Conservation (phyloP, 2,329 filamentous ascomycete genomes). For the Onygenales sp. region DNA sequence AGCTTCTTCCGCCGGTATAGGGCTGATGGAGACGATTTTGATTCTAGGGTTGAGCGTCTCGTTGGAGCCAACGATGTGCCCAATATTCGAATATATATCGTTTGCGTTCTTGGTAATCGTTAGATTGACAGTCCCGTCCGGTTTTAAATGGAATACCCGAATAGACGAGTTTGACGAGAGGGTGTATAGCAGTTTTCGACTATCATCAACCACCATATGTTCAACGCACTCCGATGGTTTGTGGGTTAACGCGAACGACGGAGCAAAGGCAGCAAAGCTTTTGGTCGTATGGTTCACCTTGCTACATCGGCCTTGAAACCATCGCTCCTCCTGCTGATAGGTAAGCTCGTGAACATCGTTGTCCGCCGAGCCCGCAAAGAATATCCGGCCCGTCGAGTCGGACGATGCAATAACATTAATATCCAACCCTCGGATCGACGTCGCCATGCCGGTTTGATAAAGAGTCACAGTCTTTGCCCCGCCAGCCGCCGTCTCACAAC, state of each 20-base stretch:
- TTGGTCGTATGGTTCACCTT: constrained; percentile 81
- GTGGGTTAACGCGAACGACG: constrained; percentile 32
- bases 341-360: constrained; percentile 89
- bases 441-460: constrained; percentile 80
- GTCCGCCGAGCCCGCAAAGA: constrained; percentile 72
- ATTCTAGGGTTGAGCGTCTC: constrained; percentile 63
- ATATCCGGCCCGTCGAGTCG: constrained; percentile 72
- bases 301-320: constrained; percentile 82
- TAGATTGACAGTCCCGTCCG: constrained; percentile 42
- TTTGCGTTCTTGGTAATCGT: constrained; percentile 46
- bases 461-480: constrained; percentile 66
- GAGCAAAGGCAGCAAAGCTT: constrained; percentile 53
- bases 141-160: constrained; percentile 79
- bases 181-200: constrained; percentile 79
- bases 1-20: constrained; percentile 75
- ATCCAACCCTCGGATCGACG: constrained; percentile 65
- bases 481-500: constrained; percentile 51
- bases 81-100: constrained; percentile 59
- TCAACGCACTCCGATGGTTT: constrained; percentile 54
- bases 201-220: constrained; percentile 81
- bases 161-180: constrained; percentile 83
- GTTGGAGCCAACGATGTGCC: constrained; percentile 67
- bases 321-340: constrained; percentile 94
- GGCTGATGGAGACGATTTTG: constrained; percentile 72
- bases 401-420: constrained; percentile 74